Conservation (phyloP, 192 early-diverging fungal genomes). For the Mortierella alpina region DNA sequence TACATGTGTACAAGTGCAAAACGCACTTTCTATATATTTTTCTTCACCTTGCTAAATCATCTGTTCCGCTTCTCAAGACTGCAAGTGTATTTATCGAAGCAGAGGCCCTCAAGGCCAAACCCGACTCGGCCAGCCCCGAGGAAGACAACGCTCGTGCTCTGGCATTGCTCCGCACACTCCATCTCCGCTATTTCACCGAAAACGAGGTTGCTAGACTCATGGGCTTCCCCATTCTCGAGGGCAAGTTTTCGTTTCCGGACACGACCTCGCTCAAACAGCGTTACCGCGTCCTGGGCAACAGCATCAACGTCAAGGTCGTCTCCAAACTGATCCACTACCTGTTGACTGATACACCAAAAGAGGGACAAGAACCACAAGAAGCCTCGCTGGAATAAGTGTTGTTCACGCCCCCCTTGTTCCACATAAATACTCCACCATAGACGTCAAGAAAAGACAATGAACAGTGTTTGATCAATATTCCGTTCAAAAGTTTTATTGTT, state of each 20-base stretch:
- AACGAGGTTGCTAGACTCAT: slow-evolving; percentile 80
- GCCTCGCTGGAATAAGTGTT: neutral
- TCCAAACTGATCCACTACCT: slow-evolving; percentile 80
- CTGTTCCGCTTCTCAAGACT: slow-evolving; percentile 30
- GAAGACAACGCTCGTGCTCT: slow-evolving; percentile 49
- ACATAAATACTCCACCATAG: neutral
- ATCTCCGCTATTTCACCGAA: slow-evolving; percentile 66
- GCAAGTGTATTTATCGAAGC: slow-evolving; percentile 47
- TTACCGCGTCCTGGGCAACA: slow-evolving; percentile 92
- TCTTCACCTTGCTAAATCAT: neutral
- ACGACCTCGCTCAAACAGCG: slow-evolving; percentile 75
- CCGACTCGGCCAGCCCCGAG: slow-evolving; percentile 13
- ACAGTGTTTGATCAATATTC: too few species aligned
- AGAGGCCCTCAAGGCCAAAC: slow-evolving; percentile 25
- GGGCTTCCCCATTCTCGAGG: slow-evolving; percentile 73
- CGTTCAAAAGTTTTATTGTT: too few species aligned
- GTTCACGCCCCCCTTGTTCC: neutral
- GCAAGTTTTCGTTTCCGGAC: slow-evolving; percentile 77
- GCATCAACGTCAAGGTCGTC: slow-evolving; percentile 87
- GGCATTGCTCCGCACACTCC: slow-evolving; percentile 44
- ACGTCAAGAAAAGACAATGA: too few species aligned
- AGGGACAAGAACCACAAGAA: neutral
- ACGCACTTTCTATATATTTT: neutral
- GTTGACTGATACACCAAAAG: slow-evolving; percentile 44
- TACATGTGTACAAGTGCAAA: neutral